phyloP scores from a whole-genome alignment of 345 rosid genomes.

The Populus ilicifolia region DNA sequence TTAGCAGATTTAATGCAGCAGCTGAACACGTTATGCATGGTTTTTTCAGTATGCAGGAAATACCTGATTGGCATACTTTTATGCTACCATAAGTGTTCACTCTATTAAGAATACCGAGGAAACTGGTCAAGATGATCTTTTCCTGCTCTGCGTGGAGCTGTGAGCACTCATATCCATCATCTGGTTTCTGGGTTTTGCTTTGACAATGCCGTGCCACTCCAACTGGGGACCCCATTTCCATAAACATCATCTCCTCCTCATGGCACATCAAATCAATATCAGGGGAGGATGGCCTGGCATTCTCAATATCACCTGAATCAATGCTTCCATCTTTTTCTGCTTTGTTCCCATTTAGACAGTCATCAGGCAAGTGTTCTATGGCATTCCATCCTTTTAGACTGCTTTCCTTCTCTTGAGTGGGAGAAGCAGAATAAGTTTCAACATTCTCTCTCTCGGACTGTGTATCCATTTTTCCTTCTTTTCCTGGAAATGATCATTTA shows the following conservation, averaged over 20 bases:
- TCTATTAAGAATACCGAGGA: conserved; percentile 50
- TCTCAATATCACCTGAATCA: conserved; percentile 15
- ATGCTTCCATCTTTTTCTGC: conserved; percentile 22
- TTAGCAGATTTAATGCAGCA: background rate
- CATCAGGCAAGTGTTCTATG: conserved; percentile 23
- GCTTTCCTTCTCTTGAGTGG: conserved; percentile 23
- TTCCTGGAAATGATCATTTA: conserved; percentile 23
- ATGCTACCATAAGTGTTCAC: conserved; percentile 44
- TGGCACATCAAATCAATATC: conserved; percentile 64
- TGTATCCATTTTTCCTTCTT: conserved; percentile 14
- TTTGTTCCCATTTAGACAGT: conserved; percentile 14
- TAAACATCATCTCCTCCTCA: conserved; percentile 40
- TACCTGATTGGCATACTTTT: conserved; percentile 30
- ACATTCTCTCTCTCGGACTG: conserved; percentile 11
- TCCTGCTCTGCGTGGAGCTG: conserved; percentile 50
- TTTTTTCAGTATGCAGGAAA: background rate
- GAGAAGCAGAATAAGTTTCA: conserved; percentile 20
- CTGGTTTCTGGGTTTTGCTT: conserved; percentile 9
- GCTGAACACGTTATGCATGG: background rate
- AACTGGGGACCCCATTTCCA: conserved; percentile 16
- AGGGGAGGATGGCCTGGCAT: conserved; percentile 40
- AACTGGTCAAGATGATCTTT: conserved; percentile 43
- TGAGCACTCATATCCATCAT: conserved; percentile 24
- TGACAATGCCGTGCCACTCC: background rate
- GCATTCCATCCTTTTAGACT: conserved; percentile 22